These are phyloP conservation scores for Cladophialophora yegresii DNA, from an alignment of 2,329 filamentous ascomycete genomes.

Conservation along the genomic window DNA sequence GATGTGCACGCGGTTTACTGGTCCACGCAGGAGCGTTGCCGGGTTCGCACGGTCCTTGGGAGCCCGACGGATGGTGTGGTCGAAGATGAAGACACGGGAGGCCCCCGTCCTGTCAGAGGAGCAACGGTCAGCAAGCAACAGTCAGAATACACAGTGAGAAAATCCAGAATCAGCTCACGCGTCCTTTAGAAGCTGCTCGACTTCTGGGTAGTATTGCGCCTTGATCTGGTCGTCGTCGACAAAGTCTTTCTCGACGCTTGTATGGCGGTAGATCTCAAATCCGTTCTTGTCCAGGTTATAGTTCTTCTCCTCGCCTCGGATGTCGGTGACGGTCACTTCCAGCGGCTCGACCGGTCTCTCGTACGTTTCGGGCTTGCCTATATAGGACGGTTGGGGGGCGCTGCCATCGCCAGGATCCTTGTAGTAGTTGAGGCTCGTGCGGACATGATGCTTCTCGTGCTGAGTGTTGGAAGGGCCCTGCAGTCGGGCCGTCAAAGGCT, in stretches of 20 bases:
- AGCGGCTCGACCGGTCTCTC: constrained; percentile 35
- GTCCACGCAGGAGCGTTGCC: constrained; percentile 43
- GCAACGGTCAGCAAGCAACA: constrained; percentile 19
- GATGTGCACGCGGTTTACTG: constrained; percentile 56
- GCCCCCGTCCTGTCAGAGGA: constrained; percentile 55
- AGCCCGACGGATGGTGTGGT: constrained; percentile 61
- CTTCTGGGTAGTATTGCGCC: constrained; percentile 42
- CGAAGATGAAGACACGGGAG: constrained; percentile 61
- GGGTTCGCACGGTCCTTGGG: constrained; percentile 37
- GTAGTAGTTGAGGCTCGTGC: constrained; percentile 38
- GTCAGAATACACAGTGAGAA: constrained; percentile 23
- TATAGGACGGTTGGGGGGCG: constrained; percentile 33
- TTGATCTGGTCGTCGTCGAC: constrained; percentile 43
- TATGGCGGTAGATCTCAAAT: constrained; percentile 44
- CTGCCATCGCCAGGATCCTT: constrained; percentile 38
- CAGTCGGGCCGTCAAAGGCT: constrained; percentile 30
- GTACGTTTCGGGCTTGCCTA: constrained; percentile 38
- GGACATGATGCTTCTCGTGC: constrained; percentile 35
- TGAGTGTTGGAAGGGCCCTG: constrained; percentile 11
- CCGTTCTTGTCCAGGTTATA: constrained; percentile 48
- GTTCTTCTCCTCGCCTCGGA: constrained; percentile 48
- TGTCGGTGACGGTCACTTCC: constrained; percentile 45
- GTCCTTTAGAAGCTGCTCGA: constrained; percentile 42
- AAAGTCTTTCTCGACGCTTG: constrained; percentile 42
- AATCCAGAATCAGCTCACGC: constrained; percentile 34